These are phyloP conservation scores for Rhododendron mucronatum DNA, from an alignment of 148 eudicot species.

Conservation along the genomic window DNA sequence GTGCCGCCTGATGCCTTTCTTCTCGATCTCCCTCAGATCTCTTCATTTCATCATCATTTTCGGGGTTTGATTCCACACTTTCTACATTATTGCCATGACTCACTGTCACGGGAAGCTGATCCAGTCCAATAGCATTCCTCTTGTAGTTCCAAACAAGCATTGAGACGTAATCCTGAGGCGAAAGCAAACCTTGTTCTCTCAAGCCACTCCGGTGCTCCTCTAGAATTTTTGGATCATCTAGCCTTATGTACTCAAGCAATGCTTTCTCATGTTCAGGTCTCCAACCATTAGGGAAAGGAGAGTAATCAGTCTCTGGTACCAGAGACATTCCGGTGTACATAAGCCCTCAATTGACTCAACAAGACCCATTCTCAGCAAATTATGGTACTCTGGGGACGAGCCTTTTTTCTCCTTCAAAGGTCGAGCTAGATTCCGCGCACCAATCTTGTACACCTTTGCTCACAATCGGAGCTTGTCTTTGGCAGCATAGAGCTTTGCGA, in stretches of 20 bases:
- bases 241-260: conserved; percentile 59
- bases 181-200: conserved; percentile 70
- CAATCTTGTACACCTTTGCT: conserved; percentile 90
- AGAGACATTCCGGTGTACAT: conserved; percentile 88
- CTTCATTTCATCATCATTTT: conserved; percentile 18
- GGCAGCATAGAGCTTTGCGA: conserved; percentile 97
- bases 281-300: conserved; percentile 71
- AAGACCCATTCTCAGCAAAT: conserved; percentile 78
- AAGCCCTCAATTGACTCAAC: conserved; percentile 87
- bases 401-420: conserved; percentile 95
- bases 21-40: conserved; percentile 35
- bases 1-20: conserved; percentile 29
- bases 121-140: conserved; percentile 44
- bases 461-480: conserved; percentile 92
- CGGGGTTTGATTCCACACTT: conserved; percentile 27
- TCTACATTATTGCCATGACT: conserved; percentile 6
- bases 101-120: conserved; percentile 23
- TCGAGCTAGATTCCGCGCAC: conserved; percentile 73
- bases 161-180: conserved; percentile 87
- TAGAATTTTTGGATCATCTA: conserved; percentile 63
- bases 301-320: conserved; percentile 88
- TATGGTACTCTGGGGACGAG: conserved; percentile 81
- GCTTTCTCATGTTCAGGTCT: conserved; percentile 89
- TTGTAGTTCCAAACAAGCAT: conserved; percentile 98
- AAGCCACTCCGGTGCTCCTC: conserved; percentile 59